phyloP scores from a whole-genome alignment of 176 grass and related monocot species.

The Microstegium vimineum region DNA sequence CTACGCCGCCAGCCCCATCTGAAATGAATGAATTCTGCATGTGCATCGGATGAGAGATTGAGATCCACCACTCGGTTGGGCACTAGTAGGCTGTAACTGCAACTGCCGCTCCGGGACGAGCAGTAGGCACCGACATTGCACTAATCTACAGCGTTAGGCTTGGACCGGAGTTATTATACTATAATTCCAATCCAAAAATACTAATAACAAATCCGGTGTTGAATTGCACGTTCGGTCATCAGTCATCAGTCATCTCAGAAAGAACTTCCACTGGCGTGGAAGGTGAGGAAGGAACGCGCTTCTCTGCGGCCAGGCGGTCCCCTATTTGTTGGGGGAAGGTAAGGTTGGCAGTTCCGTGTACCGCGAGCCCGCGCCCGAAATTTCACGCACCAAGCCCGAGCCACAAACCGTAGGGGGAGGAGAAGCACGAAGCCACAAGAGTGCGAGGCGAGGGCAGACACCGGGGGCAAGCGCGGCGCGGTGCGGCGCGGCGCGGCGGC shows the following conservation, averaged over 20 bases:
- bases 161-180: not conserved
- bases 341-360: not conserved
- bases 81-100: not conserved
- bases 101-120: not conserved
- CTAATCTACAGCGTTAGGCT: not conserved
- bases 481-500: not conserved
- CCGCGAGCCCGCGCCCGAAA: constrained; percentile 2
- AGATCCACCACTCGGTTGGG: not conserved
- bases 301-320: not conserved
- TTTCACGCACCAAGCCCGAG: not conserved
- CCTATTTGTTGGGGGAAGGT: not conserved
- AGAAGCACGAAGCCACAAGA: not conserved
- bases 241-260: not conserved
- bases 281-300: constrained; percentile 13
- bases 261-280: not conserved
- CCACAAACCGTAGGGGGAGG: not conserved
- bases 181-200: not conserved
- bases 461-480: not conserved
- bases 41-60: not conserved
- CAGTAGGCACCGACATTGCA: not conserved
- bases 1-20: not conserved
- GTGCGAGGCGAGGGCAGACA: not conserved
- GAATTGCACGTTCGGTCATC: not conserved
- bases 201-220: not conserved
- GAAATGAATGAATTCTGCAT: not conserved